Base-by-base conservation (phyloP, 2,329 filamentous ascomycete species). In the Akanthomyces uredinophilus region DNA sequence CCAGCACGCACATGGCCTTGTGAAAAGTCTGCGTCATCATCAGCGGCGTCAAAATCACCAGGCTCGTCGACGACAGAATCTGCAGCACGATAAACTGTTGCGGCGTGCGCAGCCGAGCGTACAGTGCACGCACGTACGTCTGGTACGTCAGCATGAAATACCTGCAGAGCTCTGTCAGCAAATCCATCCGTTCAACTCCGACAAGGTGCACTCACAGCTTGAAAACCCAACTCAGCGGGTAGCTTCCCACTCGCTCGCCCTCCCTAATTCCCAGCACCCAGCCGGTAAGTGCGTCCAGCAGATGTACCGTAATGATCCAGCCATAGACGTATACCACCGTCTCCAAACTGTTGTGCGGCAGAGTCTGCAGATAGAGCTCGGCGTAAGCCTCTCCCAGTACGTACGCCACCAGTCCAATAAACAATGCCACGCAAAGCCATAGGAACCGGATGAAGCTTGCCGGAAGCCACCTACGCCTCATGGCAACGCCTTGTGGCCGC, bases 121-220 rank as follows among this genome's bases (percentile, higher is more conserved):
- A 89, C 63, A 89, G 73, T 13, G 87, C 85, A 58, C 87, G 85
- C 14, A 89, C 87, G 73, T 89, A 89, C 5, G 86, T 89, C 73
- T 89, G 86, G 72, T 89, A 89, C 6, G 87, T 89, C 57, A 89
- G 74, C 78, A 85, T 85, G 71, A 87, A 88, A 72, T 87, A 88
- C 53, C 82, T 84, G 66, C 14, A 13, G 24, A 14, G 22, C 39
- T 1, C 1, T 8, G 22, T 61, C 46, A 46, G 37, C 35, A 14
- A 16, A 16, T 27, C 10, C n/a, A 22, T 41, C 16, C 20, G 47
- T 13, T 37, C 22, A 13, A n/a, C 27, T 50, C 27, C 22, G 14
- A 7, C 5, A 46, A 20, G 18, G 16, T 20, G 20, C 41, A 74
- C 83, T 74, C 70, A 87, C 82, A 89, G 78, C 71, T 89, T 89